These are phyloP conservation scores for Coniochaeta sp. DNA, from an alignment of 2,329 filamentous ascomycete genomes.

Conservation along the genomic window DNA sequence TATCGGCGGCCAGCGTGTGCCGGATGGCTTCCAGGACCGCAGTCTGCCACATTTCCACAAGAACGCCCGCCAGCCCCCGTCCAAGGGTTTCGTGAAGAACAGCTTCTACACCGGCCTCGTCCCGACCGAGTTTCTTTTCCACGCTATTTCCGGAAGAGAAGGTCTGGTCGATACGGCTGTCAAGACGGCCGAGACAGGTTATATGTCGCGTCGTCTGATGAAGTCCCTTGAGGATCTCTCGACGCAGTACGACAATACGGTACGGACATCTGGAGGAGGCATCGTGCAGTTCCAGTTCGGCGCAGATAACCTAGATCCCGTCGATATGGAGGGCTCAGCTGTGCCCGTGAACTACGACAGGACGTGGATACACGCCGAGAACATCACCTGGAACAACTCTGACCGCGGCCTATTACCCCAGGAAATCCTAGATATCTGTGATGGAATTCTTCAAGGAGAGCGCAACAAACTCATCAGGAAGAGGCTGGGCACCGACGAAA, in stretches of 20 bases:
- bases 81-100: constrained; percentile 94
- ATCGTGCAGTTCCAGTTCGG: constrained; percentile 98
- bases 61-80: constrained; percentile 81
- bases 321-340: constrained; percentile 94
- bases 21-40: constrained; percentile 93
- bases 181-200: constrained; percentile 97
- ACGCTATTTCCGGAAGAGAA: constrained; percentile 97
- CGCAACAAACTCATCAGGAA: constrained; percentile 55
- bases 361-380: constrained; percentile 76
- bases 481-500: constrained; percentile 52
- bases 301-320: constrained; percentile 88
- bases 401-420: constrained; percentile 66
- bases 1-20: constrained; percentile 86
- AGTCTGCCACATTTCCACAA: constrained; percentile 94
- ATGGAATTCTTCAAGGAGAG: constrained; percentile 60
- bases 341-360: constrained; percentile 88
- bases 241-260: constrained; percentile 88
- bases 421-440: constrained; percentile 64
- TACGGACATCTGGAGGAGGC: constrained; percentile 78
- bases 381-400: constrained; percentile 69
- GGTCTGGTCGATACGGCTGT: constrained; percentile 97
- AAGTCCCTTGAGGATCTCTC: constrained; percentile 95
- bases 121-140: constrained; percentile 92
- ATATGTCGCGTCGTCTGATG: constrained; percentile 98
- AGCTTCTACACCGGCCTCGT: constrained; percentile 92